Evolutionary conservation across 176 grass and related monocot species (phyloP).

Genomic region (Carex myosuroides): DNA sequence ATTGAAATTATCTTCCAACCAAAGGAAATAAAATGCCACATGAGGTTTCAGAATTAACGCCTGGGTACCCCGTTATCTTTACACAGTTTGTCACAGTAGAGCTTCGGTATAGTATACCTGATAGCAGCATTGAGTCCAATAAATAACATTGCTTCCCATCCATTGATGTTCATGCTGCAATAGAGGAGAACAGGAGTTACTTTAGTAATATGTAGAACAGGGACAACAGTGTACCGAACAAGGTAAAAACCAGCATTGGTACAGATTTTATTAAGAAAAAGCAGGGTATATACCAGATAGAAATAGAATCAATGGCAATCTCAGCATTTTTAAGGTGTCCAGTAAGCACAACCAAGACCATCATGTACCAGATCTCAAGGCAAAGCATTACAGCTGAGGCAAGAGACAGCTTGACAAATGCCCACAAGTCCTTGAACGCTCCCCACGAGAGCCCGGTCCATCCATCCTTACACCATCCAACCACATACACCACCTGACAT

Average conservation of each 20-base stretch:
- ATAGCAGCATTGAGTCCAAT: slow-evolving; percentile 79
- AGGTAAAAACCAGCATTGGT: background rate
- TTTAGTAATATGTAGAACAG: background rate
- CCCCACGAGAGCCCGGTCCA: slow-evolving; percentile 55
- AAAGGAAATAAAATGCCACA: background rate
- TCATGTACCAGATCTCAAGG: slow-evolving; percentile 94
- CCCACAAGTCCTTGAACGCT: slow-evolving; percentile 55
- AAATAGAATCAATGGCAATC: slow-evolving; percentile 81
- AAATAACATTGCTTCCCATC: slow-evolving; percentile 83
- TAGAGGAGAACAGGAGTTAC: background rate
- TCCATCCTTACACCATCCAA: slow-evolving; percentile 41
- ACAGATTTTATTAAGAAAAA: background rate
- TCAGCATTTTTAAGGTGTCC: slow-evolving; percentile 74
- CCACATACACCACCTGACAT: slow-evolving; percentile 57
- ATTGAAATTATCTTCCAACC: background rate
- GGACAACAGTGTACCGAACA: background rate
- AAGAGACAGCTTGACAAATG: slow-evolving; percentile 56
- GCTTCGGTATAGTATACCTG: slow-evolving; percentile 23
- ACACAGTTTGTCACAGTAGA: background rate
- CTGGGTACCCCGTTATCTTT: background rate
- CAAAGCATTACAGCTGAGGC: slow-evolving; percentile 81
- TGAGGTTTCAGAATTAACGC: background rate
- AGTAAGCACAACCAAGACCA: slow-evolving; percentile 79
- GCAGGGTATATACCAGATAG: slow-evolving; percentile 44
- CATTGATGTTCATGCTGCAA: slow-evolving; percentile 84